Base-by-base conservation (phyloP, 169 alveolate species). In the Cryptosporidium meleagridis region DNA sequence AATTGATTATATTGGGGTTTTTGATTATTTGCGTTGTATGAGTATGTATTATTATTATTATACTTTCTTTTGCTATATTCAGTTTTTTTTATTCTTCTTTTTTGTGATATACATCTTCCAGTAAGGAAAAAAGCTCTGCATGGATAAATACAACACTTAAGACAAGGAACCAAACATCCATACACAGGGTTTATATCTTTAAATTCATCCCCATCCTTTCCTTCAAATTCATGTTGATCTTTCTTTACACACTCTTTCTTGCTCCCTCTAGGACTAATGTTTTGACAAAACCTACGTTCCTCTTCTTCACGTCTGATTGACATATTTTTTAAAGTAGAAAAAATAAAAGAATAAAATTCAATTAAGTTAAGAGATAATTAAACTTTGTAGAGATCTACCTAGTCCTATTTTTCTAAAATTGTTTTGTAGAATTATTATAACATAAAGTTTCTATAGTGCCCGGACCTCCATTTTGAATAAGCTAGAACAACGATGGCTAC, bases 161-260 rank as follows among this genome's bases (percentile, higher is more conserved):
- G 52, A 65, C 89, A 80, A 0, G 89, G 89, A 29, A 80, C 55
- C 53, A 80, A 80, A 80, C 89, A 80, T 35, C 89, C 89, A 80
- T 59, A 23, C 29, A 80, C 39, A 29, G 89, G 89, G 39, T 80
- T 80, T 44, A 80, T 65, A 14, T 80, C 89, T 35, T 44, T 80
- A 21, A 80, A 65, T 21, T 80, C 89, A 70, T 48, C 29, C 21
- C 26, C 69, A 39, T 62, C 68, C 3, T 16, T 9, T 35, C 73
- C 62, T 5, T 69, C 84, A 2, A 44, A 26, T 23, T 69, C 84
- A 21, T 41, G 23, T 69, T 69, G 84, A 75, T n/a, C 48, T 48
- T 41, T 65, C 4, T 65, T 65, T 31, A 65, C 67, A 65, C 23
- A 41, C 23, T 59, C 53, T 23, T 41, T 37, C 12, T 18, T 80